A percentile compares a stretch with the other conserved stretches of the same genome.
Evolutionary conservation across 768 basidiomycete species (phyloP).

Genomic region (Fomitopsis pulvina): DNA sequence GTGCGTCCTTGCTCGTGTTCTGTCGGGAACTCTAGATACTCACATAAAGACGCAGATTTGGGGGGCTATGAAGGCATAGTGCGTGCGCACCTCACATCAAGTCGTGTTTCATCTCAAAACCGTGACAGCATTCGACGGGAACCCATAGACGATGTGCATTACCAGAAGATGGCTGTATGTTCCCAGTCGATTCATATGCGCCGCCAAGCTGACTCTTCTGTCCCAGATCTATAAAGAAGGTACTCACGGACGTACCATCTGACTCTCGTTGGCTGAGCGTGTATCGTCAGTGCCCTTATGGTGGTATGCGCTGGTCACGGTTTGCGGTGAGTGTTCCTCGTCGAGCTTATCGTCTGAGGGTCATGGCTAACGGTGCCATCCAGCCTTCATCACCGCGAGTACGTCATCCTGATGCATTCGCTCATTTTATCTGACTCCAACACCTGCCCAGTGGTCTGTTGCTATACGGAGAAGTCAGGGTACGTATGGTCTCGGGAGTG

Average conservation of each 20-base stretch:
- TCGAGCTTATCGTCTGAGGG: no score
- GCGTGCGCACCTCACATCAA: neutral
- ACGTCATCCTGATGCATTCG: neutral
- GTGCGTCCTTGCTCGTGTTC: neutral
- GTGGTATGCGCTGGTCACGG: conserved; percentile 1
- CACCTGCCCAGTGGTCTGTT: conserved; percentile 1
- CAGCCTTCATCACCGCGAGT: conserved; percentile 3
- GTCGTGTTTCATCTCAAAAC: neutral
- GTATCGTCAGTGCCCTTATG: conserved; percentile 32
- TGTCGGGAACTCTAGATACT: neutral
- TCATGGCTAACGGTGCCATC: no score
- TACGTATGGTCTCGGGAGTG: neutral
- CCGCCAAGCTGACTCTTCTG: neutral
- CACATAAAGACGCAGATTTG: neutral
- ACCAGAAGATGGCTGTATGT: conserved; percentile 40
- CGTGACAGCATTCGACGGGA: neutral
- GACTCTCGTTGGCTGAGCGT: no score
- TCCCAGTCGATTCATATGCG: neutral
- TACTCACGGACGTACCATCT: neutral
- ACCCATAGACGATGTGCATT: conserved; percentile 40
- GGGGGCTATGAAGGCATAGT: neutral
- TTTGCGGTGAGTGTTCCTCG: neutral
- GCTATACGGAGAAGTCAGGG: conserved; percentile 1
- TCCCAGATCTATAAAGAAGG: neutral
- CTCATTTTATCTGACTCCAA: neutral